phyloP scores from a whole-genome alignment of 345 rosid species.

The Gossypium australe region DNA sequence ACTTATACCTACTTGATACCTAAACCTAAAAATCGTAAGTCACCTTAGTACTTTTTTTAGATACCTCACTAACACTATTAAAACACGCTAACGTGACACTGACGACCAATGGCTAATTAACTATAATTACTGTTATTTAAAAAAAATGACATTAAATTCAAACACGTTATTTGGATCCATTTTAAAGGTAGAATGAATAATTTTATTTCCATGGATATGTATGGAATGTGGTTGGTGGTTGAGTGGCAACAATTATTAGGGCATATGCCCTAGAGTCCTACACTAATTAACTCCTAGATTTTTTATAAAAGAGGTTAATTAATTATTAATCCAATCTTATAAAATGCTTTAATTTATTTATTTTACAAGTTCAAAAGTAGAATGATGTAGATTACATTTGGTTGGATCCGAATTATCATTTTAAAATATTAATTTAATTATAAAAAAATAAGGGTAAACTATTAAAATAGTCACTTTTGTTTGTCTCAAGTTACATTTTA shows the following conservation, averaged over 20 bases:
- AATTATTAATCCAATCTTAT: neutral
- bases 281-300: neutral
- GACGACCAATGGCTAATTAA: fast-evolving
- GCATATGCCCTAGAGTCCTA: constrained; percentile 30
- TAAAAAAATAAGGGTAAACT: neutral
- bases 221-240: constrained; percentile 22
- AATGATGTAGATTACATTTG: neutral
- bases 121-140: no score
- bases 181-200: neutral
- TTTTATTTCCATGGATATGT: neutral
- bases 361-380: neutral
- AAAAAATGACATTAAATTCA: neutral
- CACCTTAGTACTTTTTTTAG: no score
- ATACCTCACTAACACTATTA: no score
- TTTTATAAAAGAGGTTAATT: neutral
- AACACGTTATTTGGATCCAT: neutral
- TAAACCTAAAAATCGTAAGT: no score
- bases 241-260: constrained; percentile 32
- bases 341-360: neutral
- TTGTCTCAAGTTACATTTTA: no score
- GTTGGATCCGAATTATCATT: neutral
- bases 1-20: fast-evolving
- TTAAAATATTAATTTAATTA: neutral
- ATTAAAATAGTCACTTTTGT: no score
- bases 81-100: no score